phyloP scores from a whole-genome alignment of 345 rosid genomes.

The Viola odorata region DNA sequence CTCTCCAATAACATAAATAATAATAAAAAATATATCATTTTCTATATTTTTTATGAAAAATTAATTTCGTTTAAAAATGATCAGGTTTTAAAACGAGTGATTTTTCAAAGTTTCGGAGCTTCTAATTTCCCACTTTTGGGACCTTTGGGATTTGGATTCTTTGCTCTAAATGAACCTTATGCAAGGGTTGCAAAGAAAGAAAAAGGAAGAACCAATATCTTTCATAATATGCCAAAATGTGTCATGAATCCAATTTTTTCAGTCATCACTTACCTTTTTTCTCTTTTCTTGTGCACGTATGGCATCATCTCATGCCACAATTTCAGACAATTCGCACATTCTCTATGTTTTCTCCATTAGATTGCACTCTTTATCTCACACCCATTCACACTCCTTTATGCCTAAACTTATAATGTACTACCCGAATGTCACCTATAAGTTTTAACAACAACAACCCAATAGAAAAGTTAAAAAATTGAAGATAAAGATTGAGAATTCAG shows the following conservation, averaged over 20 bases:
- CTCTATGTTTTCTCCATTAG: not conserved
- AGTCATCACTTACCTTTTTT: no score
- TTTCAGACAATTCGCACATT: not conserved
- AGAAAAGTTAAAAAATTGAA: not conserved
- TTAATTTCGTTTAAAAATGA: not conserved
- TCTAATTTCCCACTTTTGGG: conserved; percentile 7
- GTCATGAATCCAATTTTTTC: not conserved
- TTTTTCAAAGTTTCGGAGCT: not conserved
- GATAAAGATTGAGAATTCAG: not conserved
- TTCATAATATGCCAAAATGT: conserved; percentile 11
- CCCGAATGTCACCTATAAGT: not conserved
- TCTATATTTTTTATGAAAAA: no score
- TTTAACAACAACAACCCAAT: not conserved
- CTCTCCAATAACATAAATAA: no score
- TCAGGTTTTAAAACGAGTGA: not conserved
- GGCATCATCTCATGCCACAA: not conserved
- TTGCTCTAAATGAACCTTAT: conserved; percentile 9
- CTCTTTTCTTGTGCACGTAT: not conserved
- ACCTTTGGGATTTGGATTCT: conserved; percentile 15
- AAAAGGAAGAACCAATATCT: not conserved
- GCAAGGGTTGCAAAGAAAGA: not conserved
- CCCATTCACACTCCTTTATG: conserved; percentile 9
- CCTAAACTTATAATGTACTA: not conserved
- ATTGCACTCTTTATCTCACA: not conserved
- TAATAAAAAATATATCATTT: no score